phyloP scores from a whole-genome alignment of 305 asterid species.

The Solanum aculeatissimum region DNA sequence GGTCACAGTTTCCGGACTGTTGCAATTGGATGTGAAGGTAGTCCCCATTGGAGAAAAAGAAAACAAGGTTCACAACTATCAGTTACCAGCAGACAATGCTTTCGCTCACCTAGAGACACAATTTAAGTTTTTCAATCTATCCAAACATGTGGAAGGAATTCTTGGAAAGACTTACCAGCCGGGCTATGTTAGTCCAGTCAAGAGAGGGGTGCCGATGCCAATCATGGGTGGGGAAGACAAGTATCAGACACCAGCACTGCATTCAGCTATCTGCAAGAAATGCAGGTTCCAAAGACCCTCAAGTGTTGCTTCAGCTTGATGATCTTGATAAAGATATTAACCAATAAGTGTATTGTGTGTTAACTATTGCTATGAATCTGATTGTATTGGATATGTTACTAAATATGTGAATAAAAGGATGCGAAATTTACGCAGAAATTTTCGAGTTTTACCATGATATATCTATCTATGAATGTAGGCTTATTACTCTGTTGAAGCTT shows the following conservation, averaged over 20 bases:
- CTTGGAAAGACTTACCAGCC: slow-evolving; percentile 60
- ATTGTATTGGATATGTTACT: neutral
- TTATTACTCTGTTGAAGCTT: neutral
- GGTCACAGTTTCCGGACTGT: slow-evolving; percentile 19
- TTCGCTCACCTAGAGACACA: slow-evolving; percentile 58
- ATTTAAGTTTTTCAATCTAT: slow-evolving; percentile 35
- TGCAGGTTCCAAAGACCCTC: slow-evolving; percentile 42
- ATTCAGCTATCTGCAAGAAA: slow-evolving; percentile 36
- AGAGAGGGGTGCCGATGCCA: slow-evolving; percentile 59
- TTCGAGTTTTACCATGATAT: neutral
- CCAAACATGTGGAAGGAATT: slow-evolving; percentile 41
- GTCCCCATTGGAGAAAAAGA: slow-evolving; percentile 38
- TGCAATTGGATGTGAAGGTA: slow-evolving; percentile 38
- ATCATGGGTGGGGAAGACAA: slow-evolving; percentile 62
- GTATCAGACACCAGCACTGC: slow-evolving; percentile 41
- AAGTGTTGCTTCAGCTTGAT: slow-evolving; percentile 12
- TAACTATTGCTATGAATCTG: neutral
- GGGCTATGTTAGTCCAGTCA: slow-evolving; percentile 38
- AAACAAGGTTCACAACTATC: slow-evolving; percentile 43
- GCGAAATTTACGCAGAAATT: neutral
- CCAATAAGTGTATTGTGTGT: neutral
- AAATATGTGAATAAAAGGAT: neutral
- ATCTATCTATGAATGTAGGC: neutral
- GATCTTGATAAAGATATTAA: neutral
- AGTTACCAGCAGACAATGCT: slow-evolving; percentile 32